Percentiles rank a stretch among this genome's conserved stretches.
phyloP scores from a whole-genome alignment of 202 grass and related monocot species.

The Digitaria exilis region DNA sequence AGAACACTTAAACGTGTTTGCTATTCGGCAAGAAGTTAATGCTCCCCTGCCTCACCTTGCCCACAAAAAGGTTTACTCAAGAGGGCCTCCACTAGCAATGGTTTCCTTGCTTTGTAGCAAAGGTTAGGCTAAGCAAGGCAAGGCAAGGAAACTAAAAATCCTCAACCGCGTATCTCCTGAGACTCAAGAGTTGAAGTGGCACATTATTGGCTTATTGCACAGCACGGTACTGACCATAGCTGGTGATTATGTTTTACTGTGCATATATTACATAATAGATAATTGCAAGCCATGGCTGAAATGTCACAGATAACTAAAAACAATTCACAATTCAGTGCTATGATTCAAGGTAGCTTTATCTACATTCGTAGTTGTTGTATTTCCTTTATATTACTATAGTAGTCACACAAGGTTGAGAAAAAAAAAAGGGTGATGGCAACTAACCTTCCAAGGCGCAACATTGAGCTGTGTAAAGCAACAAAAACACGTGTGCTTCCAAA shows the following conservation, averaged over 20 bases:
- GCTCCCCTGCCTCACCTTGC: background rate
- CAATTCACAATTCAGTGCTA: slow-evolving; percentile 13
- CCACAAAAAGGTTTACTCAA: background rate
- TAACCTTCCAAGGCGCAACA: slow-evolving; percentile 79
- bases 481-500: slow-evolving; percentile 87
- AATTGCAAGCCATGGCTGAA: background rate
- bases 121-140: background rate
- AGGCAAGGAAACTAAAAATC: background rate
- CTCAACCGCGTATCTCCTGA: slow-evolving; percentile 17
- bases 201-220: background rate
- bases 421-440: slow-evolving; percentile 15
- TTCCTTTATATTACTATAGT: slow-evolving; percentile 11
- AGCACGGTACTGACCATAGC: background rate
- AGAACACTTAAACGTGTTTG: background rate
- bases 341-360: slow-evolving; percentile 7
- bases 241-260: background rate
- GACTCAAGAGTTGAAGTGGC: background rate
- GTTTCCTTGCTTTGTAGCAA: background rate
- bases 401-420: slow-evolving; percentile 19
- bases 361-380: slow-evolving; percentile 26
- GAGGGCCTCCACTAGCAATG: background rate
- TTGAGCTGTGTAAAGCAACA: slow-evolving; percentile 87
- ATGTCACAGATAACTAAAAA: slow-evolving; percentile 23
- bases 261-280: background rate
- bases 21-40: background rate